Conservation (phyloP, 2,329 filamentous ascomycete genomes). For the Paecilomyces sp. region DNA sequence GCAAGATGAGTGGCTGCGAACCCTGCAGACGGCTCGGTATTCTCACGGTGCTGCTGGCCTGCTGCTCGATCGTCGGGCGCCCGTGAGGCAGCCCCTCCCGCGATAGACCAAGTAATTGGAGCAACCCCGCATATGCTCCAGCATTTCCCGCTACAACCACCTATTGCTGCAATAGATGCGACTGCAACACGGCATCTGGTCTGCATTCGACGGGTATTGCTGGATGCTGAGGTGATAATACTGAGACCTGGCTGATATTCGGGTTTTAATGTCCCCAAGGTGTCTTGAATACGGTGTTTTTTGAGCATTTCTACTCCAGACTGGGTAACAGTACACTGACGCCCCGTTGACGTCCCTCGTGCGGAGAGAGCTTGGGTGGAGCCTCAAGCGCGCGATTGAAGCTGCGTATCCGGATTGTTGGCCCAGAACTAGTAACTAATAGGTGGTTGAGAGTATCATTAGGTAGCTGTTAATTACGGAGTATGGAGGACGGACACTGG, state of each 20-base stretch:
- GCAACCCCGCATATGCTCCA: not conserved
- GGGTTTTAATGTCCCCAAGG: not conserved
- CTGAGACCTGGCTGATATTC: not conserved
- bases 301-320: not conserved
- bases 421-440: not conserved
- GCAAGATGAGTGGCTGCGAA: not conserved
- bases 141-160: not conserved
- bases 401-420: not conserved
- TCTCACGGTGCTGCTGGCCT: no score
- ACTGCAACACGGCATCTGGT: not conserved
- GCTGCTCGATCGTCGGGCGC: no score
- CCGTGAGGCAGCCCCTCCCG: not conserved
- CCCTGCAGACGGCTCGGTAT: not conserved
- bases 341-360: conserved; percentile 12
- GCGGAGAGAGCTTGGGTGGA: conserved; percentile 9
- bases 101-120: not conserved
- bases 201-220: not conserved
- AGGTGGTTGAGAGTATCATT: not conserved
- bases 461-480: no score
- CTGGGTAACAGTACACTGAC: not conserved
- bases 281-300: not conserved
- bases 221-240: not conserved
- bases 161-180: not conserved
- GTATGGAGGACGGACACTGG: not conserved
- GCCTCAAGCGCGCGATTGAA: not conserved